Base-by-base conservation (phyloP, 176 grass and related monocot genomes). In the Cenchrus americanus region DNA sequence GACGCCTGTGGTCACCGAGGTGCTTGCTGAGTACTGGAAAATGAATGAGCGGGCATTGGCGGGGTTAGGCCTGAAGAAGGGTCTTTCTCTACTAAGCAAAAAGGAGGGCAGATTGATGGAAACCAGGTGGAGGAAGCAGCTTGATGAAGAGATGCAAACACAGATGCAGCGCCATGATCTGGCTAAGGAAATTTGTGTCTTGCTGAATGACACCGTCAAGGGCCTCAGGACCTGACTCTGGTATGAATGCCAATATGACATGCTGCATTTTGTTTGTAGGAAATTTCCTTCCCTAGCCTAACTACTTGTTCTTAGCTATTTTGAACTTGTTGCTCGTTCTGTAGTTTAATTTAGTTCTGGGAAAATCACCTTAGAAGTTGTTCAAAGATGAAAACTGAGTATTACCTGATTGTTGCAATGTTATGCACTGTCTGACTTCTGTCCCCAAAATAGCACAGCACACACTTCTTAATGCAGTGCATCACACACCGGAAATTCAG, bases 11-110 rank as follows among this genome's bases (percentile, higher is more conserved):
- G 44, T 87, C 2, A 82, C 68, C 0, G 92, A 90, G 72, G 87
- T 86, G 66, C 90, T 94, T 43, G 82, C 73, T 24, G 87, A 79
- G 15, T 88, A 92, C 80, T 90, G 92, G 89, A 92, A 80, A 69
- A 84, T 44, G 2, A 89, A 88, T 34, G 84, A 61, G 1, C 57
- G 21, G 11, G 68, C 70, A 2, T 54, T 71, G 49, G 79, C 78
- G 2, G 78, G 77, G 24, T 42, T 76, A 57, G 66, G 85, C 5
- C 73, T 90, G 26, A 73, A 87, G 77, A 87, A 94, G 81, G 92
- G 92, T 14, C 37, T 90, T 78, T 84, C 75, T 14, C 46, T 57
- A 13, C 63, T 91, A 22, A 78, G 82, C 19, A 76, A 69, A 1
- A 68, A 60, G n/a, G 69, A 63, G 14, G 87, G 66, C 60, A 87